phyloP scores from a whole-genome alignment of 257 asterid genomes.

The Nicotiana paniculata region DNA sequence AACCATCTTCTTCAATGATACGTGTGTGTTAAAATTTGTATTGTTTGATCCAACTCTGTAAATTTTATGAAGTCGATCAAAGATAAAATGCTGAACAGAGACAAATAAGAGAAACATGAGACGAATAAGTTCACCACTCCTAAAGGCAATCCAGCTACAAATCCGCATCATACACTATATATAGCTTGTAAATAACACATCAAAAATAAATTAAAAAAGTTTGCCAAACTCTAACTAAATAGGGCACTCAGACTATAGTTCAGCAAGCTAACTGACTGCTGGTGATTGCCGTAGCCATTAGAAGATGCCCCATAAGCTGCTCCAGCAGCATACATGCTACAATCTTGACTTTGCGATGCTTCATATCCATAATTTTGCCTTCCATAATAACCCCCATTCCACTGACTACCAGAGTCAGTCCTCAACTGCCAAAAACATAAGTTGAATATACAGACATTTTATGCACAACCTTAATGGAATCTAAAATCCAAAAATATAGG shows the following conservation, averaged over 20 bases:
- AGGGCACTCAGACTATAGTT: constrained; percentile 12
- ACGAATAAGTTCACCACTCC: background rate
- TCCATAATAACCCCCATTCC: constrained; percentile 58
- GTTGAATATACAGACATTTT: background rate
- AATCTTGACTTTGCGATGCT: too few relatives aligned
- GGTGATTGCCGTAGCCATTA: too few relatives aligned
- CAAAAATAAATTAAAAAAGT: constrained; percentile 16
- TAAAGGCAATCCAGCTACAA: background rate
- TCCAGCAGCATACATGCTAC: too few relatives aligned
- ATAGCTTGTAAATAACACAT: background rate
- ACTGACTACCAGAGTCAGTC: constrained; percentile 43
- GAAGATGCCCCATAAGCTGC: too few relatives aligned
- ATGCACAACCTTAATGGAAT: background rate
- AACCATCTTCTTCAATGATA: too few relatives aligned
- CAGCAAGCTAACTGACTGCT: constrained; percentile 35
- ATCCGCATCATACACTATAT: background rate
- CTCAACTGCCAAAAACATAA: constrained; percentile 42
- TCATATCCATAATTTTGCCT: constrained; percentile 46
- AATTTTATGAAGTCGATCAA: too few relatives aligned
- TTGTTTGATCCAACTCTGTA: too few relatives aligned
- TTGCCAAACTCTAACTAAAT: constrained; percentile 23
- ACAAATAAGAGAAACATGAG: too few relatives aligned
- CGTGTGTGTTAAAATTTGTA: too few relatives aligned
- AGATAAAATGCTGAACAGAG: too few relatives aligned
- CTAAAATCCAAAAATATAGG: background rate